phyloP scores from a whole-genome alignment of 768 basidiomycete genomes.

The Termitomyces sp. region DNA sequence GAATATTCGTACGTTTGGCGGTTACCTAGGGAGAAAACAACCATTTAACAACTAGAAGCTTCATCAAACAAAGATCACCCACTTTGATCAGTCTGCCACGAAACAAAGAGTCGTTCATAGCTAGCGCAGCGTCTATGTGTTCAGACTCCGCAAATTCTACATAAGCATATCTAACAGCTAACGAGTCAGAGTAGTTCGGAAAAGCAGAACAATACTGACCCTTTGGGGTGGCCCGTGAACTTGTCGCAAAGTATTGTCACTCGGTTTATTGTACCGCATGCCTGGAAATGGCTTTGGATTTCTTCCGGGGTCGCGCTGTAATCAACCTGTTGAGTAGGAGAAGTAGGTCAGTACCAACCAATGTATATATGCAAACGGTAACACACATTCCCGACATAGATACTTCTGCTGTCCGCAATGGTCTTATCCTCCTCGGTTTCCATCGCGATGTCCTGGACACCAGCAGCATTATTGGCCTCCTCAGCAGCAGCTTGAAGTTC shows the following conservation, averaged over 20 bases:
- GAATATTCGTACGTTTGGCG: conserved; percentile 93
- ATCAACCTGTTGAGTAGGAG: conserved; percentile 69
- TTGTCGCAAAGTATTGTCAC: conserved; percentile 99
- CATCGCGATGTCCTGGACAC: conserved; percentile 46
- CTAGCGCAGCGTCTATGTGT: conserved; percentile 85
- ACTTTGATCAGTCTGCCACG: conserved; percentile 92
- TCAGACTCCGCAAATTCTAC: conserved; percentile 96
- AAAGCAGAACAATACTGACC: conserved; percentile 42
- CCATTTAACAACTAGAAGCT: not conserved
- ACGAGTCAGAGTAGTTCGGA: not conserved
- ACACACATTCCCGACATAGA: conserved; percentile 95
- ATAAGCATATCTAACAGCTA: conserved; percentile 80
- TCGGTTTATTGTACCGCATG: conserved; percentile 97
- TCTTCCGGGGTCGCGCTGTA: conserved; percentile 97
- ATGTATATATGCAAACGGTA: conserved; percentile 10
- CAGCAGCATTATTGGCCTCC: conserved; percentile 45
- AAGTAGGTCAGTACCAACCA: not conserved
- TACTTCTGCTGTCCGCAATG: conserved; percentile 76
- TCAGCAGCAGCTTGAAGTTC: conserved; percentile 82
- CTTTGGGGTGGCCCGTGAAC: conserved; percentile 99
- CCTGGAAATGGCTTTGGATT: conserved; percentile 95
- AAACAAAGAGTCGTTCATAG: conserved; percentile 96
- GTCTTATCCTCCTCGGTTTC: conserved; percentile 86
- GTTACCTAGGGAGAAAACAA: conserved; percentile 60
- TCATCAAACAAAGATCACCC: not conserved